Evolutionary conservation across 1,284 basidiomycete genomes (phyloP).

Genomic region (Ceratobasidium sp.): DNA sequence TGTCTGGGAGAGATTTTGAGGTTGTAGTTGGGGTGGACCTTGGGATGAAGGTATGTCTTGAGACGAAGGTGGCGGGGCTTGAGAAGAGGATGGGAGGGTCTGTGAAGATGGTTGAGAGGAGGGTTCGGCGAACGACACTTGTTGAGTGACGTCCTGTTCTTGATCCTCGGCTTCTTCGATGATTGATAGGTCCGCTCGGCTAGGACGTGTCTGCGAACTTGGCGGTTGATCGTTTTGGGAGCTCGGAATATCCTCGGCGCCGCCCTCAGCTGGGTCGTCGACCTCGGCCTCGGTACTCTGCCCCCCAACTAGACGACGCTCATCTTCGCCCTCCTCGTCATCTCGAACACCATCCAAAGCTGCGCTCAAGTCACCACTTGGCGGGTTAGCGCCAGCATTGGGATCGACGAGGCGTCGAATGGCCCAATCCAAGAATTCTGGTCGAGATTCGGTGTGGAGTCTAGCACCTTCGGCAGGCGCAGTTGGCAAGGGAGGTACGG

Average conservation of each 20-base stretch:
- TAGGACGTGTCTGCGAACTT: neutral
- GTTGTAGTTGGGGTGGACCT: neutral
- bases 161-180: slow-evolving; percentile 1
- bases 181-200: neutral
- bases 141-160: neutral
- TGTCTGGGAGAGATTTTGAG: neutral
- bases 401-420: slow-evolving; percentile 38
- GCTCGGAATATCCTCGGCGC: neutral
- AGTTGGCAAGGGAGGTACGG: slow-evolving; percentile 29
- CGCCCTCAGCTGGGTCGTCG: neutral
- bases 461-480: slow-evolving; percentile 3
- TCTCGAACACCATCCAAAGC: neutral
- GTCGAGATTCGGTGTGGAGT: slow-evolving; percentile 34
- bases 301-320: neutral
- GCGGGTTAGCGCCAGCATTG: neutral
- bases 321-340: slow-evolving; percentile 17
- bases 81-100: neutral
- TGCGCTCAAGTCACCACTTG: neutral
- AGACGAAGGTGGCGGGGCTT: neutral
- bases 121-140: neutral
- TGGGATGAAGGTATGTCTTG: neutral
- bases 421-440: slow-evolving; percentile 42
- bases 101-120: neutral
- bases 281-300: neutral
- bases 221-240: neutral